Evolutionary conservation across 176 grass and related monocot species (phyloP), one percentile per base, ranked within the genome.

Genomic region (Alloteropsis semialata): DNA sequence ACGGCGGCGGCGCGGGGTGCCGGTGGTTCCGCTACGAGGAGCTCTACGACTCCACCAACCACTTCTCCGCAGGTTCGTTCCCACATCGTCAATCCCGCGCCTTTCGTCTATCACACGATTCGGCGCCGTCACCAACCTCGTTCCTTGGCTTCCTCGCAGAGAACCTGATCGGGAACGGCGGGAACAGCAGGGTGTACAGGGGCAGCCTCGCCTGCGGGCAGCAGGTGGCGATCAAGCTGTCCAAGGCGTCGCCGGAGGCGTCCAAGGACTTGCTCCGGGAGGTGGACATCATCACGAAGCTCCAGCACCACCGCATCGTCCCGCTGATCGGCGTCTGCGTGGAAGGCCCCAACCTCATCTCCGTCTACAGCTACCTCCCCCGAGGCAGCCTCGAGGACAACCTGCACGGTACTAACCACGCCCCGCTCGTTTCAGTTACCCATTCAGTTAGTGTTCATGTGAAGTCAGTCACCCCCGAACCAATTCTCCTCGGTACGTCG

Each of bases 11-110:
- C 15, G 88, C 87, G 13, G 81, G 69, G 64, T 93, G 88, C 93
- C 87, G 90, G 57, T 96, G 91, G 91, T 99, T 99, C 87, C 86
- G 74, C 16, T 99, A 96, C 48, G 90, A 99, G 72, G 96, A 96
- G 68, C 87, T 99, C n/a, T 84, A 87, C 82, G 83, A 86, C 59
- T 87, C 77, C 72, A 94, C 96, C 32, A 89, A 94, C 82, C 91
- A 99, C 78, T 99, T 99, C 89, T 87, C 83, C 70, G 54, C 87
- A 90, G 95, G 94, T 97, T 81, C 27, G 30, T 74, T 36, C 15
- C 38, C 65, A 42, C 17, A 12, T 56, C 33, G 39, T 79, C 34
- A 9, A 28, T 51, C n/a, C 7, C 49, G n/a, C 22, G 51, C 51
- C 25, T 51, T 32, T 59, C 44, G 39, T 36, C 33, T 14, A 48